Conservation (phyloP, 2,329 filamentous ascomycete species). For the Fonsecaea pugnacius region DNA sequence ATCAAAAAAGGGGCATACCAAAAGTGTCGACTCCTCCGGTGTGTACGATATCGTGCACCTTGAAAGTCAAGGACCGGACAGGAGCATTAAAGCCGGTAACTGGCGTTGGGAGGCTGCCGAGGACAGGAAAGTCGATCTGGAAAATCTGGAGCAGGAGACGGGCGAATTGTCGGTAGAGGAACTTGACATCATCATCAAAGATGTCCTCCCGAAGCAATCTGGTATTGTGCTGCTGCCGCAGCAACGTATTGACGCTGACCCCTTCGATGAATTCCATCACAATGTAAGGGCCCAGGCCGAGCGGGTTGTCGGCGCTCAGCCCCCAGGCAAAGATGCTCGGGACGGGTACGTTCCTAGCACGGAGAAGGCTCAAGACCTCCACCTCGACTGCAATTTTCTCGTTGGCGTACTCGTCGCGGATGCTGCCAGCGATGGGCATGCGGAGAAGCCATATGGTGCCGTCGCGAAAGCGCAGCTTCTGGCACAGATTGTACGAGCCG, state of each 20-base stretch:
- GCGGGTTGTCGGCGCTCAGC: conserved; percentile 10
- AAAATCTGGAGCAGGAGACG: conserved; percentile 16
- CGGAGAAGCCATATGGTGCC: conserved; percentile 40
- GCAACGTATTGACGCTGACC: conserved; percentile 16
- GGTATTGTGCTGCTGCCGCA: conserved; percentile 14
- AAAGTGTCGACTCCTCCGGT: conserved; percentile 36
- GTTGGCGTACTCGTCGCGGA: conserved; percentile 39
- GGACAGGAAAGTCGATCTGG: conserved; percentile 17
- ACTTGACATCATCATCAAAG: conserved; percentile 11
- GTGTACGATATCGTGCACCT: conserved; percentile 42
- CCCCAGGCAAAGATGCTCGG: conserved; percentile 12
- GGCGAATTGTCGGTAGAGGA: conserved; percentile 17
- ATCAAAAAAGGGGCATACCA: conserved; percentile 10
- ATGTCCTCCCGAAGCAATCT: conserved; percentile 15
- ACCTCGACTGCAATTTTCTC: conserved; percentile 44
- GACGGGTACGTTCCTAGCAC: conserved; percentile 18
- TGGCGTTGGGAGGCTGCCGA: conserved; percentile 18
- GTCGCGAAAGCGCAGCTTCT: conserved; percentile 44
- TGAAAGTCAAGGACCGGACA: conserved; percentile 44
- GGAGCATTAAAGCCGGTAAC: conserved; percentile 38
- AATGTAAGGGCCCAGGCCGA: conserved; percentile 16
- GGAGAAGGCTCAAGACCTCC: conserved; percentile 38
- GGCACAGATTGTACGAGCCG: conserved; percentile 42
- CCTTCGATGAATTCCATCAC: conserved; percentile 17
- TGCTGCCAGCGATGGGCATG: conserved; percentile 41